A percentile compares a stretch with the other conserved stretches of the same genome.
These are phyloP conservation scores for Leccinum insolens DNA, from an alignment of 1,284 basidiomycete genomes.

Conservation along the genomic window DNA sequence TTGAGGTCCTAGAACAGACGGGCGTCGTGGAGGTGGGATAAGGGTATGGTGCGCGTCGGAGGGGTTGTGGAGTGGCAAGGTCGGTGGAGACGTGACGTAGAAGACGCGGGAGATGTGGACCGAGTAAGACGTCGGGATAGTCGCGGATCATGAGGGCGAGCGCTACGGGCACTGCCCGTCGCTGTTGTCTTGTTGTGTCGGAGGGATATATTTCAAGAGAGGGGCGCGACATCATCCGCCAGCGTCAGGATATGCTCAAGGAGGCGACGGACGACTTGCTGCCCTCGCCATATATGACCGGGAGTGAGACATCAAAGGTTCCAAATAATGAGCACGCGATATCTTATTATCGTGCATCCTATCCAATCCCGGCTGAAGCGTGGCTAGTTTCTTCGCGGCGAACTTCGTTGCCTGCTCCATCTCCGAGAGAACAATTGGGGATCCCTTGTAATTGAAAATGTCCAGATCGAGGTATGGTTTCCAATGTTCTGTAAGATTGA, in stretches of 20 bases:
- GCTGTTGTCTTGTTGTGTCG: conserved; percentile 43
- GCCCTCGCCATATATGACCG: not conserved
- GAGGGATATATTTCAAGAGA: no score
- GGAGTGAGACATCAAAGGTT: not conserved
- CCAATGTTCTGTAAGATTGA: conserved; percentile 7
- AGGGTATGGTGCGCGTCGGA: conserved; percentile 14
- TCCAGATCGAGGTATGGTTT: conserved; percentile 13
- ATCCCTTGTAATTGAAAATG: conserved; percentile 4
- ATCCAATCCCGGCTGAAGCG: not conserved
- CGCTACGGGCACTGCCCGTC: conserved; percentile 82
- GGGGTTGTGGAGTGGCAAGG: conserved; percentile 18
- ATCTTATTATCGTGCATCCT: not conserved
- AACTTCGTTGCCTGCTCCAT: not conserved
- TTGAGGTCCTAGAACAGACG: no score
- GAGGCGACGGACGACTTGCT: not conserved
- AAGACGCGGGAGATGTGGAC: conserved; percentile 5
- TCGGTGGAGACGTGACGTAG: conserved; percentile 24
- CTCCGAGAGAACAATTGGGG: no score
- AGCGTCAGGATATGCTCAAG: no score
- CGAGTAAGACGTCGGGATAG: conserved; percentile 74
- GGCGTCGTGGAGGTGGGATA: no score
- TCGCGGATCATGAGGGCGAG: conserved; percentile 94
- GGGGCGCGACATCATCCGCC: no score
- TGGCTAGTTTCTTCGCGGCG: not conserved
- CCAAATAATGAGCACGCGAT: not conserved